These are phyloP conservation scores for Dendrocalamus sinicus DNA, from an alignment of 176 grass and related monocot species.

Conservation along the genomic window DNA sequence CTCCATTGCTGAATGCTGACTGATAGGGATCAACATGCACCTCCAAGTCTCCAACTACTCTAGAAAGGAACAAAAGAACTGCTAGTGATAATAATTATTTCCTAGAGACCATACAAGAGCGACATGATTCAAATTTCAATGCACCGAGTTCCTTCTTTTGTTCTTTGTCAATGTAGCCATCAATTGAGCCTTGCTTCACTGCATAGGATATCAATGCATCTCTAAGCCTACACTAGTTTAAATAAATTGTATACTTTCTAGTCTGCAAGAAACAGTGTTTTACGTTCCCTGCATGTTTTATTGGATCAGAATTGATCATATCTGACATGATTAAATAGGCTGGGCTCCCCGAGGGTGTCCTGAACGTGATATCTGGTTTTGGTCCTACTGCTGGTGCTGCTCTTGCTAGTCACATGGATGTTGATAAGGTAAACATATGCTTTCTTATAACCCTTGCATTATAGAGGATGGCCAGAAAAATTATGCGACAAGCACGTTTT, in stretches of 20 bases:
- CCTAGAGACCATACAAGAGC: background rate
- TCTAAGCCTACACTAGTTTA: conserved; percentile 11
- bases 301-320: conserved; percentile 14
- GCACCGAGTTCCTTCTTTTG: background rate
- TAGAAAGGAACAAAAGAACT: background rate
- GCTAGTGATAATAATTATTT: background rate
- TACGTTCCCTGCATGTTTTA: background rate
- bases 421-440: conserved; percentile 79
- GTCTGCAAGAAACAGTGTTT: background rate
- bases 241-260: background rate
- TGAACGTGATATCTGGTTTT: conserved; percentile 86
- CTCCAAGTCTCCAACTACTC: background rate
- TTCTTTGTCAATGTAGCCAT: background rate
- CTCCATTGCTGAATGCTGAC: background rate
- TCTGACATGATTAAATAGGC: conserved; percentile 54
- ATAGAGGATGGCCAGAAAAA: background rate
- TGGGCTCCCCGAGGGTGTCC: conserved; percentile 82
- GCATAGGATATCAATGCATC: background rate
- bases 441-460: background rate
- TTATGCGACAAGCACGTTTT: background rate
- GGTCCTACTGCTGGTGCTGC: conserved; percentile 96
- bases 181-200: conserved; percentile 1
- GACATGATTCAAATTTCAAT: background rate
- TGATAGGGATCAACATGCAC: background rate
- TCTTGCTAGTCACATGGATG: conserved; percentile 98